Conservation (phyloP, 345 rosid genomes). For the Mercurialis annua region DNA sequence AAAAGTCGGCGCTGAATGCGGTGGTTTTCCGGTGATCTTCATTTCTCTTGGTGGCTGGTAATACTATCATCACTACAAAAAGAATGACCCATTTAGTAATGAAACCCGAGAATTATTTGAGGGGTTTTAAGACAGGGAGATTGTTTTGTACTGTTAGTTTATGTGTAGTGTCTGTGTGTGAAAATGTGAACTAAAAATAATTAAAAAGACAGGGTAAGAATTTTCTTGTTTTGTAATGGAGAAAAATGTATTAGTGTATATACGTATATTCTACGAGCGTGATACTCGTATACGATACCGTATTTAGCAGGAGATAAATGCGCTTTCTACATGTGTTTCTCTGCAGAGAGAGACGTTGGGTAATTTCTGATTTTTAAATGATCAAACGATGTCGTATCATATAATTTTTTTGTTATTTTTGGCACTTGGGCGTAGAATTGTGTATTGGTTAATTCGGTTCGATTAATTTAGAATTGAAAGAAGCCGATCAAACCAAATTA, state of each 20-base stretch:
- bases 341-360: slow-evolving; percentile 8
- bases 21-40: slow-evolving; percentile 69
- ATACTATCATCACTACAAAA: too few relatives aligned
- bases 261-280: neutral
- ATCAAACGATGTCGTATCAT: neutral
- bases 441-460: too few relatives aligned
- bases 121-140: neutral
- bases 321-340: neutral
- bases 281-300: slow-evolving; percentile 1
- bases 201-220: neutral
- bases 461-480: too few relatives aligned
- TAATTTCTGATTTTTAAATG: neutral
- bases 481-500: too few relatives aligned
- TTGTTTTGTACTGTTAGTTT: neutral
- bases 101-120: neutral
- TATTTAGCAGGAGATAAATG: slow-evolving; percentile 1
- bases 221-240: neutral
- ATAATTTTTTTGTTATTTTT: too few relatives aligned
- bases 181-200: neutral
- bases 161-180: neutral
- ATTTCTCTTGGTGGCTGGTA: slow-evolving; percentile 22
- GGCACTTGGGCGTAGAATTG: too few relatives aligned
- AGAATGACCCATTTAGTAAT: slow-evolving; percentile 25
- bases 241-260: neutral
- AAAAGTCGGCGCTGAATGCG: slow-evolving; percentile 44